Evolutionary conservation across 2,329 filamentous ascomycete species (phyloP).

Genomic region (Aspergillus amoenus): DNA sequence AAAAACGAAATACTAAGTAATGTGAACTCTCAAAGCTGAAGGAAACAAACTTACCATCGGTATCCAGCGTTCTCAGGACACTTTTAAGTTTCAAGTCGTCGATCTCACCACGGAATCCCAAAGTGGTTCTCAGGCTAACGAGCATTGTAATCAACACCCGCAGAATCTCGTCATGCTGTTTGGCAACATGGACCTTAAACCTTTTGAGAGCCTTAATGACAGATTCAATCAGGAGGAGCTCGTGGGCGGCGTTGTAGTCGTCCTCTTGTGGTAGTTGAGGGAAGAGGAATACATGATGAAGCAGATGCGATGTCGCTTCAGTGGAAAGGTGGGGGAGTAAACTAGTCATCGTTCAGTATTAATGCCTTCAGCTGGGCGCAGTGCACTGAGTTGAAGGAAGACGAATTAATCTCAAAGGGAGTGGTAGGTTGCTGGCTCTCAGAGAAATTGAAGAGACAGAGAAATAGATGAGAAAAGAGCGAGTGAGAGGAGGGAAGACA

Average conservation of each 20-base stretch:
- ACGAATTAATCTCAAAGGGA: too few species aligned
- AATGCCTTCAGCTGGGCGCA: background rate
- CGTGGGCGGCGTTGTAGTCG: slow-evolving; percentile 28
- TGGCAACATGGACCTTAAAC: slow-evolving; percentile 16
- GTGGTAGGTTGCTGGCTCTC: too few species aligned
- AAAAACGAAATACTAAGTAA: background rate
- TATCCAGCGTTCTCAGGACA: slow-evolving; percentile 5
- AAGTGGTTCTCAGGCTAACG: slow-evolving; percentile 12
- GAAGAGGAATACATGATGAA: slow-evolving; percentile 52
- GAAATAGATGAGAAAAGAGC: too few species aligned
- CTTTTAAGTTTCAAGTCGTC: slow-evolving; percentile 12
- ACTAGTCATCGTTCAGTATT: background rate
- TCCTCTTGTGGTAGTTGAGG: slow-evolving; percentile 47
- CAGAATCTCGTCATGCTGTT: slow-evolving; percentile 7
- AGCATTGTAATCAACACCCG: slow-evolving; percentile 15
- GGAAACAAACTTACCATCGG: slow-evolving; percentile 3
- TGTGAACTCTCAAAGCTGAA: background rate
- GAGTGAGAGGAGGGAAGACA: too few species aligned
- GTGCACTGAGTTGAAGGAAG: too few species aligned
- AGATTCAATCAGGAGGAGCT: slow-evolving; percentile 22
- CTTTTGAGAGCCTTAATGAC: slow-evolving; percentile 19
- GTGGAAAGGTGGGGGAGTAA: background rate
- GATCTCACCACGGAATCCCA: slow-evolving; percentile 11
- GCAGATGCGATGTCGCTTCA: slow-evolving; percentile 31
- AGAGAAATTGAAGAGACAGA: too few species aligned